Base-by-base conservation (phyloP, 2,329 filamentous ascomycete species). In the Neonectria sp. region DNA sequence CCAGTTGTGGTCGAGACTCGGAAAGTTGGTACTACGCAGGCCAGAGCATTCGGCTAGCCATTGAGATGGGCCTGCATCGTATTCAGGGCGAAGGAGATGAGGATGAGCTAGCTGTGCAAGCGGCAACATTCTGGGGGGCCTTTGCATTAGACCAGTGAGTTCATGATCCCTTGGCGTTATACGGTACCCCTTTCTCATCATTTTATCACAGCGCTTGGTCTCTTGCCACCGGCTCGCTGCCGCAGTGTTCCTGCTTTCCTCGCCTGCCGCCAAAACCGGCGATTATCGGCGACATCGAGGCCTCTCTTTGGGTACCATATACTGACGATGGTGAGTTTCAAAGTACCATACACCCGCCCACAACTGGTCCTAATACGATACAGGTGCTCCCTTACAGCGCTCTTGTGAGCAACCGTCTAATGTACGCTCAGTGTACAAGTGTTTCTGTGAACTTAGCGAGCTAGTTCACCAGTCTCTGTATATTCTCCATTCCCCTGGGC, bases 1-100 rank as follows among this genome's bases (percentile, higher is more conserved):
- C 90, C 3, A 93, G 91, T 74, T 91, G 89, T 69, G 92, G 92
- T 0, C 86, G 92, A 37, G 91, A 94, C 73, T 93, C 90, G 33
- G 89, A 91, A 70, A 92, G 91, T 57, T 93, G 92, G 85, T 92
- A 89, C 65, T 92, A 92, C 69, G 89, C 90, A 3, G 92, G 92
- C 1, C 89, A 93, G 77, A 93, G 91, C 73, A 89, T 94, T 65
- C 87, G 91, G 4, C 86, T 94, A 68, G 91, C 91, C 33, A 84
- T 94, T 43, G 92, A 93, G 76, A 90, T 93, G 84, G 91, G 91
- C 0, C 78, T 94, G 52, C 91, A 94, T 75, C 82, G 88, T 6
- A 73, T 87, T 4, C 79, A 81, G 52, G 83, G 83, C 46, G 82
- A 84, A 33, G 81, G 80, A 2, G 86, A 88, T 57, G 82, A 88